Evolutionary conservation across 75 land plant genomes (phyloP), one percentile per base, ranked within the genome.

Genomic region (Adiantum capillusveneris): DNA sequence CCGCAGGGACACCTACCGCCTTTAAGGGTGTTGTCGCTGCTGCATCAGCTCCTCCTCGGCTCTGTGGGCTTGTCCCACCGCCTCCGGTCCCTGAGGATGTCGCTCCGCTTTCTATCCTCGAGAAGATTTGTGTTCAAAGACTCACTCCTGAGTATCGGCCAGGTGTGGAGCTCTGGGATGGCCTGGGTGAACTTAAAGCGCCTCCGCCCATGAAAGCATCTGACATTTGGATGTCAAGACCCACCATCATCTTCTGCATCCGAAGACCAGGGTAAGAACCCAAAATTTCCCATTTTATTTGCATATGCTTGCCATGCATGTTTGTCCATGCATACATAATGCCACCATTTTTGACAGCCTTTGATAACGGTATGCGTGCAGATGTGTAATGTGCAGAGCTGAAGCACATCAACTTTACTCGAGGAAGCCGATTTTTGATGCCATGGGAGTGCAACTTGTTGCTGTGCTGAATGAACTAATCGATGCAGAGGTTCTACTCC

Each of bases 311-410:
- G n/a, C n/a, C n/a, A n/a, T n/a, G n/a, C n/a, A n/a, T n/a, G n/a
- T n/a, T n/a, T n/a, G n/a, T n/a, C n/a, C n/a, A n/a, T n/a, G n/a
- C n/a, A n/a, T n/a, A n/a, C n/a, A n/a, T n/a, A n/a, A n/a, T n/a
- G n/a, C n/a, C n/a, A n/a, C n/a, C n/a, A n/a, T n/a, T n/a, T n/a
- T n/a, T n/a, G n/a, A n/a, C n/a, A n/a, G n/a, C n/a, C n/a, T n/a
- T n/a, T n/a, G n/a, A n/a, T n/a, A n/a, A n/a, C 14, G 52, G 6
- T 49, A 12, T 20, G 25, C 52, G 11, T 63, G 61, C 65, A 84
- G 86, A 69, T 84, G 86, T 59, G 79, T 84, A 44, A 84, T 84
- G 86, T 84, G 86, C 48, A 63, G 86, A 59, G 86, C 86, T 19
- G 83, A 84, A 56, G 83, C 86, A 30, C 80, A 84, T 60, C 77